Percentiles rank a stretch among this genome's conserved stretches.
These are phyloP conservation scores for Cryphonectria parasitica DNA, from an alignment of 2,329 filamentous ascomycete species.

Conservation along the genomic window DNA sequence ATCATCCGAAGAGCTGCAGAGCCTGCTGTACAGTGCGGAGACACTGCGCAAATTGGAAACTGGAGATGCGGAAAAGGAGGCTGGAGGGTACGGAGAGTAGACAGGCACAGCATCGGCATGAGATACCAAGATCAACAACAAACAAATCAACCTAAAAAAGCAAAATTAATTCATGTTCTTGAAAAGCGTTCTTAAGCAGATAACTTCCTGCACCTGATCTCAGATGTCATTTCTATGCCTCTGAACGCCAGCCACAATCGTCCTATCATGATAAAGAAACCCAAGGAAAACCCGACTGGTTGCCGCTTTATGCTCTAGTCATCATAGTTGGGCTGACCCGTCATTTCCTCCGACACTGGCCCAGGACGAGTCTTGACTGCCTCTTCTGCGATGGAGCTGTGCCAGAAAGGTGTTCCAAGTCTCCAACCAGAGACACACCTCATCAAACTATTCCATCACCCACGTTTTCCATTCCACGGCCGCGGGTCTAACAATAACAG, in stretches of 20 bases:
- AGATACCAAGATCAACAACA: conserved; percentile 20
- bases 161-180: conserved; percentile 20
- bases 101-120: not conserved
- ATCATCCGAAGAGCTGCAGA: conserved; percentile 43
- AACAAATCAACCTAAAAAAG: conserved; percentile 1
- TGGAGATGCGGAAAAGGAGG: conserved; percentile 33
- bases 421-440: not conserved
- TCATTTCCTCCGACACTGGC: conserved; percentile 22
- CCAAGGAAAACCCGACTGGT: conserved; percentile 19
- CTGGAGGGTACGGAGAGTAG: conserved; percentile 29
- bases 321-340: conserved; percentile 10
- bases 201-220: conserved; percentile 19
- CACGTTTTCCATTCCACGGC: not conserved
- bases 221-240: conserved; percentile 29
- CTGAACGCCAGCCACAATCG: conserved; percentile 30
- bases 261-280: conserved; percentile 24
- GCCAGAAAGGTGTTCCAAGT: conserved; percentile 7
- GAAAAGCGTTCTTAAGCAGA: conserved; percentile 17
- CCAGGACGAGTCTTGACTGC: not conserved
- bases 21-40: conserved; percentile 51
- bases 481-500: not conserved
- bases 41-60: conserved; percentile 51
- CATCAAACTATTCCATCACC: conserved; percentile 4
- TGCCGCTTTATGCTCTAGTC: conserved; percentile 20
- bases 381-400: conserved; percentile 3